Conservation (phyloP, 441 rosid genomes). For the Monsonia emarginata region DNA sequence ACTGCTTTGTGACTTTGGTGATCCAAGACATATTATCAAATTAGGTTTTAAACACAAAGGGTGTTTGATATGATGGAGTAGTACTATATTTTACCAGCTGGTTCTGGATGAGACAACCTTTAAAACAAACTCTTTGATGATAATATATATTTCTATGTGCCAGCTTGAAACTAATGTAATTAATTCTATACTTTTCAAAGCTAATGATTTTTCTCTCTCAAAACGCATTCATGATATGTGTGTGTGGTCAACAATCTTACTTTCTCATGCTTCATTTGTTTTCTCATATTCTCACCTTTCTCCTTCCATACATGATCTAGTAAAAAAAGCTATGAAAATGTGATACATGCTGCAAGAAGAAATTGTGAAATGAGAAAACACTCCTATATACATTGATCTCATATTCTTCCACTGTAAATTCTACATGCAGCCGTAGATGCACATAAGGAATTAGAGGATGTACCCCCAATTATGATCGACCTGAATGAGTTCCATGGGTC, state of each 20-base stretch:
- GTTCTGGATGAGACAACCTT: background rate
- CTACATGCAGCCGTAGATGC: background rate
- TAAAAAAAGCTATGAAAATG: background rate
- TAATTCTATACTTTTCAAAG: background rate
- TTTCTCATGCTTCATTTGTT: background rate
- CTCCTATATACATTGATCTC: background rate
- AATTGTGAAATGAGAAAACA: background rate
- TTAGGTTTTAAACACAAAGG: no score
- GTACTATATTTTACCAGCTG: background rate
- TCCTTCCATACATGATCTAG: background rate
- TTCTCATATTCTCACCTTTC: background rate
- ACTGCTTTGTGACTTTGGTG: no score
- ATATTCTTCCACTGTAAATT: background rate
- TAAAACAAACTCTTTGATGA: background rate
- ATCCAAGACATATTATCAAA: no score
- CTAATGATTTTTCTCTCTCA: background rate
- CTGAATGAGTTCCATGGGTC: conserved; percentile 12
- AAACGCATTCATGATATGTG: background rate
- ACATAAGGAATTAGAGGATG: background rate
- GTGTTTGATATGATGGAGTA: background rate
- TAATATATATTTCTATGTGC: background rate
- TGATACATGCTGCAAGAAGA: background rate
- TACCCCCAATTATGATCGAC: background rate
- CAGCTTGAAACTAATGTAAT: background rate
- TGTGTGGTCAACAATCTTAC: background rate